Percentiles rank a stretch among this genome's conserved stretches.
Conservation (phyloP, 148 eudicot species). For the Salicornia ramosissima region DNA sequence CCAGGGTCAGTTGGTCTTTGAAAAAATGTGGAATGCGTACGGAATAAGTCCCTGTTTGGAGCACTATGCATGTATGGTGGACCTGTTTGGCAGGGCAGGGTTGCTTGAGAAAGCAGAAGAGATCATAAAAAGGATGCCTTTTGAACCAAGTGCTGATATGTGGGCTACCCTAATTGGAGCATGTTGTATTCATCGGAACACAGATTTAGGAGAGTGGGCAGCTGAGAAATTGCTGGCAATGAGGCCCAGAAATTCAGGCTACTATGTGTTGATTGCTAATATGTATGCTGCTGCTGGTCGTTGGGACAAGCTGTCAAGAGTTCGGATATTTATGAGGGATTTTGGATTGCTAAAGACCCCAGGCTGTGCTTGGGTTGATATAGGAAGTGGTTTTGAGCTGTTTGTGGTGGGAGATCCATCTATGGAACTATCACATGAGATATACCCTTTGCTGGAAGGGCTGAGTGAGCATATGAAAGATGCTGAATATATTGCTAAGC, state of each 20-base stretch:
- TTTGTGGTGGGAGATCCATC: constrained; percentile 60
- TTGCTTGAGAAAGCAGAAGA: constrained; percentile 50
- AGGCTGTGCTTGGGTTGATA: constrained; percentile 77
- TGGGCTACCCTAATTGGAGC: constrained; percentile 83
- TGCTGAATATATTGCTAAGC: constrained; percentile 36
- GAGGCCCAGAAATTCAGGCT: constrained; percentile 60
- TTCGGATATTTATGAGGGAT: constrained; percentile 59
- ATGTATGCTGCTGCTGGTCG: constrained; percentile 72
- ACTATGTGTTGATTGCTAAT: constrained; percentile 72
- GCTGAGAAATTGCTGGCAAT: constrained; percentile 63
- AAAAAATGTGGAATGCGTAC: constrained; percentile 47
- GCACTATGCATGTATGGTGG: constrained; percentile 82
- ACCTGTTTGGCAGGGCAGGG: constrained; percentile 83
- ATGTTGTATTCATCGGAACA: constrained; percentile 53
- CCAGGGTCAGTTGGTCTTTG: constrained; percentile 55
- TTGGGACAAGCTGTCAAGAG: constrained; percentile 61
- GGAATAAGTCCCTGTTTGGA: constrained; percentile 55
- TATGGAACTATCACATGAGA: constrained; percentile 41
- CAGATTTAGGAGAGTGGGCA: constrained; percentile 57
- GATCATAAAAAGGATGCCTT: constrained; percentile 56
- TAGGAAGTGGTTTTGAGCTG: constrained; percentile 51
- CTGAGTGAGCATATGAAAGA: constrained; percentile 62
- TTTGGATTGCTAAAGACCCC: constrained; percentile 65
- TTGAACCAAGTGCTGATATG: constrained; percentile 57
- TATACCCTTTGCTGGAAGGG: constrained; percentile 48